Evolutionary conservation across 2,329 filamentous ascomycete species (phyloP), one percentile per base, ranked within the genome.

Genomic region (Trichoderma semiorbis): DNA sequence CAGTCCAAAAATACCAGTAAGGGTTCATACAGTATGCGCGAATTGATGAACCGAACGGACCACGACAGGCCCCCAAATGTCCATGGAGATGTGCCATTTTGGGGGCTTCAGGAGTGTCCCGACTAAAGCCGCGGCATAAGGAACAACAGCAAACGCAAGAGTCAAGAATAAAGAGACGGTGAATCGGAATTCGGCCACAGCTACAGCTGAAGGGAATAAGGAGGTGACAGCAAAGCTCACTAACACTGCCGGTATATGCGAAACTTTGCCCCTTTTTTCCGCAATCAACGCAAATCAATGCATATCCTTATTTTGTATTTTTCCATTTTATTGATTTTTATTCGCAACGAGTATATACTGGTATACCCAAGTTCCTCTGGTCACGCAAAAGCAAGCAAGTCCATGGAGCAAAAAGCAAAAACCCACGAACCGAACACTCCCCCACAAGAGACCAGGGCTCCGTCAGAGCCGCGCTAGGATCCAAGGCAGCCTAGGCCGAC

Each of bases 391-490:
- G 32, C 32, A 34, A n/a, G 36, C 24, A 50, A 34, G 6, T 28
- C 65, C 66, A 69, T 36, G 66, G 66, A 69, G 50, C 55, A 67
- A 36, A n/a, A 34, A 66, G 24, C 30, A 50, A 47, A 43, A 47
- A 28, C 30, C 34, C 32, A 34, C 11, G 32, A 34, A 36, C 34
- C 65, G 16, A 63, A 58, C 50, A 18, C 26, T 69, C 66, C 66
- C 66, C 66, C 66, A 69, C 66, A 50, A 36, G 34, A 36, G 28
- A 24, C 47, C n/a, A 50, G 43, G 47, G 43, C 43, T 58, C 57
- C 36, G 66, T 69, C 66, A 69, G 66, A 62, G 57, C 66, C 66
- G 55, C 66, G 66, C 66, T 62, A 62, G 21, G 26, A 62, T 65
- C 30, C 21, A 55, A 39, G n/a, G 43, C 36, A 30, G 64, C 50